A percentile compares a stretch with the other conserved stretches of the same genome.
These are phyloP conservation scores for Linum lewisii DNA, from an alignment of 345 rosid species.

Conservation along the genomic window DNA sequence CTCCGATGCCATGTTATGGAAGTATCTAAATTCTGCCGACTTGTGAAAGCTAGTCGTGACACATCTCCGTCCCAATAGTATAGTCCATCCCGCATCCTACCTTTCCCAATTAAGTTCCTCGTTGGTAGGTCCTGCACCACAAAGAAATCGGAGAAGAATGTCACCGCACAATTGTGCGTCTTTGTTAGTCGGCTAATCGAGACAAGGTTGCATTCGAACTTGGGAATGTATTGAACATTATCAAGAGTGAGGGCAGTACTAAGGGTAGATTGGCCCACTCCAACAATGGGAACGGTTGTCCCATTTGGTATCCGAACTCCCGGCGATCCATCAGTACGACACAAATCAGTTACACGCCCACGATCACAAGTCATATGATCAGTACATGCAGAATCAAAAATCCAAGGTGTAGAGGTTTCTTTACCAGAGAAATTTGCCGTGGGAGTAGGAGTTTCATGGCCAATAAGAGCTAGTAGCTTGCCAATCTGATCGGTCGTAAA, in stretches of 20 bases:
- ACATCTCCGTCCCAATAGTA: slow-evolving; percentile 1
- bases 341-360: background rate
- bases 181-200: slow-evolving; percentile 6
- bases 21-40: background rate
- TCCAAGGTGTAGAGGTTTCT: background rate
- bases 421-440: background rate
- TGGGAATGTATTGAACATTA: slow-evolving; percentile 1
- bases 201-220: slow-evolving; percentile 12
- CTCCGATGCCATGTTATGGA: background rate
- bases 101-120: slow-evolving; percentile 10
- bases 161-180: background rate
- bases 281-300: background rate
- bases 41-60: background rate
- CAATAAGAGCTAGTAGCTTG: too few species aligned
- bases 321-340: background rate
- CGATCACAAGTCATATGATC: background rate
- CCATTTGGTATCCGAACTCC: background rate
- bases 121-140: slow-evolving; percentile 1
- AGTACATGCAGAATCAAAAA: background rate
- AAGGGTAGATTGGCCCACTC: background rate
- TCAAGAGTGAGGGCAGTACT: background rate
- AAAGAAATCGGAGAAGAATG: slow-evolving; percentile 1
- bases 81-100: background rate
- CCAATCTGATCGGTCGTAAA: too few species aligned
- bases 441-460: too few species aligned